phyloP scores from a whole-genome alignment of 805 yeast species.

The Danielia reshetovae region DNA sequence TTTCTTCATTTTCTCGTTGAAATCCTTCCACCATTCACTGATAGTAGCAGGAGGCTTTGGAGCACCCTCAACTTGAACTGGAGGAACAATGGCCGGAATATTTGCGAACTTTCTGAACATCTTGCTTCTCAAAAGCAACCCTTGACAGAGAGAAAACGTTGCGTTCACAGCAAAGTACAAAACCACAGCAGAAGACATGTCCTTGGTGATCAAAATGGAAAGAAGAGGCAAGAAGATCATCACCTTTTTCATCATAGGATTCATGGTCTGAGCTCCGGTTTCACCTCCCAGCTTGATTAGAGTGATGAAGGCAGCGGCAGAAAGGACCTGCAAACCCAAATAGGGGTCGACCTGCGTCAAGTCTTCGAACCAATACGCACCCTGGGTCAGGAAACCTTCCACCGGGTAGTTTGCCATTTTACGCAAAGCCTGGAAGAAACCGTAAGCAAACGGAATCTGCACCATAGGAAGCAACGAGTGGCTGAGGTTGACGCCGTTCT shows the following conservation, averaged over 20 bases:
- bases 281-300: slow-evolving; percentile 88
- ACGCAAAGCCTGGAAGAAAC: slow-evolving; percentile 82
- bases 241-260: slow-evolving; percentile 58
- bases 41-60: slow-evolving; percentile 29
- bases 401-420: slow-evolving; percentile 82
- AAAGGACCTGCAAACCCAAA: slow-evolving; percentile 75
- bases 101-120: slow-evolving; percentile 53
- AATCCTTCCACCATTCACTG: slow-evolving; percentile 36
- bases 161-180: slow-evolving; percentile 84
- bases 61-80: slow-evolving; percentile 35
- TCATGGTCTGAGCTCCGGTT: slow-evolving; percentile 69
- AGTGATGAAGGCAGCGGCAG: slow-evolving; percentile 72
- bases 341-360: slow-evolving; percentile 86
- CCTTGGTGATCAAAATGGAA: slow-evolving; percentile 86
- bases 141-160: slow-evolving; percentile 67
- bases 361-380: slow-evolving; percentile 80
- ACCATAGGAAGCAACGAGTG: slow-evolving; percentile 74
- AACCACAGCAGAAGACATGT: slow-evolving; percentile 79
- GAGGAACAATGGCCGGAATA: slow-evolving; percentile 59
- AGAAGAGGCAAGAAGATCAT: slow-evolving; percentile 73
- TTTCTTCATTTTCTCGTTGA: slow-evolving; percentile 27
- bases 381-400: slow-evolving; percentile 74
- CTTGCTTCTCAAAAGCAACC: slow-evolving; percentile 57
- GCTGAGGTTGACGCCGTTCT: slow-evolving; percentile 67
- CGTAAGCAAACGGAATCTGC: slow-evolving; percentile 82